Evolutionary conservation across 257 asterid species (phyloP).

Genomic region (Penstemon newberryi): DNA sequence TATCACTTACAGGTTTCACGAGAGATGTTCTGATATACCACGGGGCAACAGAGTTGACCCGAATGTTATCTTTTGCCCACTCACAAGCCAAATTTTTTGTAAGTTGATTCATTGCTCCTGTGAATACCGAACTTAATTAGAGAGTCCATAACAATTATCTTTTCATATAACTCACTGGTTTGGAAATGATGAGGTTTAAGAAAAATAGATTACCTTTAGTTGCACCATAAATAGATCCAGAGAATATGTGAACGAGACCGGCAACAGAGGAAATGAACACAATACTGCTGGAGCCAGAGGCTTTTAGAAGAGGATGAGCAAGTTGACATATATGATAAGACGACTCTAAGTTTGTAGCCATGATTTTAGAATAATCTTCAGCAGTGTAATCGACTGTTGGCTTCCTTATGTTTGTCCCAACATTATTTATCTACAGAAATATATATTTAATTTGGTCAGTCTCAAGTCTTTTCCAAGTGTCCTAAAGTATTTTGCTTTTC

Average conservation of each 20-base stretch:
- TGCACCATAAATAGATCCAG: slow-evolving; percentile 92
- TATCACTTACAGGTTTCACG: slow-evolving; percentile 61
- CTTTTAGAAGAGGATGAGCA: slow-evolving; percentile 82
- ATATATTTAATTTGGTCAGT: slow-evolving; percentile 11
- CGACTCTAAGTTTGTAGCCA: slow-evolving; percentile 85
- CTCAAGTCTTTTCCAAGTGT: slow-evolving; percentile 11
- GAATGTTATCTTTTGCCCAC: slow-evolving; percentile 91
- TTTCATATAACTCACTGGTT: slow-evolving; percentile 17
- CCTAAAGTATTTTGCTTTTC: not conserved
- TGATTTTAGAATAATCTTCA: slow-evolving; percentile 66
- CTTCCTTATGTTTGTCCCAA: slow-evolving; percentile 88
- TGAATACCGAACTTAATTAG: slow-evolving; percentile 12
- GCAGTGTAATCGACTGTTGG: slow-evolving; percentile 76
- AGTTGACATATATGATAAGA: slow-evolving; percentile 85
- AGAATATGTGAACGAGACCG: slow-evolving; percentile 61
- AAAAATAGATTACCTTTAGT: slow-evolving; percentile 59
- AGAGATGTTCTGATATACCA: slow-evolving; percentile 90
- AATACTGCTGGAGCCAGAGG: slow-evolving; percentile 67
- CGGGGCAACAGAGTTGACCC: slow-evolving; percentile 91
- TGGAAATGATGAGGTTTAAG: not conserved
- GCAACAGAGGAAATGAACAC: slow-evolving; percentile 90
- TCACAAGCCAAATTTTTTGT: slow-evolving; percentile 89
- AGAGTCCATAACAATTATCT: slow-evolving; percentile 10
- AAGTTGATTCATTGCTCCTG: slow-evolving; percentile 97
- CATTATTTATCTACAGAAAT: slow-evolving; percentile 69